Conservation (phyloP, 2,329 filamentous ascomycete species). For the Rutstroemia sp. region DNA sequence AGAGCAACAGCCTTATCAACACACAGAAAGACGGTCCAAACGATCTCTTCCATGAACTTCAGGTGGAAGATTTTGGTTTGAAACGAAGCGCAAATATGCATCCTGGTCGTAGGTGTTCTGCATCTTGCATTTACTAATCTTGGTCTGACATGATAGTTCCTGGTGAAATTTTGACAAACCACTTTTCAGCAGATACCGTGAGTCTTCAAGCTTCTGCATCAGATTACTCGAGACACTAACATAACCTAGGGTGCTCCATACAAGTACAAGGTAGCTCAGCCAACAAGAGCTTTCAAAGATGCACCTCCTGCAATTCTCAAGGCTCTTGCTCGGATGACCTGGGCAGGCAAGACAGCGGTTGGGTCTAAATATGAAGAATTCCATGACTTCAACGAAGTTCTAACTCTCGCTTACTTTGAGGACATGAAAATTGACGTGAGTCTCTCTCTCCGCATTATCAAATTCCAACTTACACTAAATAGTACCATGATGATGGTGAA, state of each 20-base stretch:
- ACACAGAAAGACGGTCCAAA: constrained; percentile 48
- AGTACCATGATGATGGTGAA: constrained; percentile 63
- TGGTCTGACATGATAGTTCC: constrained; percentile 26
- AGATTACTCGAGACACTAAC: background rate
- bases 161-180: constrained; percentile 41
- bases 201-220: constrained; percentile 13
- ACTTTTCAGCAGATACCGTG: constrained; percentile 48
- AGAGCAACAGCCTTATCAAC: constrained; percentile 47
- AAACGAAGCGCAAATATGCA: constrained; percentile 37
- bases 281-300: constrained; percentile 41
- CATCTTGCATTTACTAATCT: background rate
- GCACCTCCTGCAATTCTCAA: constrained; percentile 42
- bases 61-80: constrained; percentile 39
- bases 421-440: constrained; percentile 48
- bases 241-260: constrained; percentile 51
- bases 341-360: constrained; percentile 42
- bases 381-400: constrained; percentile 53
- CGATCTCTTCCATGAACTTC: constrained; percentile 48
- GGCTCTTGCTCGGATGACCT: constrained; percentile 45
- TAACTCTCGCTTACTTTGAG: constrained; percentile 50
- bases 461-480: constrained; percentile 9
- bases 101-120: constrained; percentile 29
- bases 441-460: background rate
- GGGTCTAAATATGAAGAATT: constrained; percentile 13
- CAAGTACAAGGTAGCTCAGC: constrained; percentile 54